Evolutionary conservation across 495 filamentous ascomycete genomes (phyloP).

Genomic region (Hypoxylon crocopeplum): DNA sequence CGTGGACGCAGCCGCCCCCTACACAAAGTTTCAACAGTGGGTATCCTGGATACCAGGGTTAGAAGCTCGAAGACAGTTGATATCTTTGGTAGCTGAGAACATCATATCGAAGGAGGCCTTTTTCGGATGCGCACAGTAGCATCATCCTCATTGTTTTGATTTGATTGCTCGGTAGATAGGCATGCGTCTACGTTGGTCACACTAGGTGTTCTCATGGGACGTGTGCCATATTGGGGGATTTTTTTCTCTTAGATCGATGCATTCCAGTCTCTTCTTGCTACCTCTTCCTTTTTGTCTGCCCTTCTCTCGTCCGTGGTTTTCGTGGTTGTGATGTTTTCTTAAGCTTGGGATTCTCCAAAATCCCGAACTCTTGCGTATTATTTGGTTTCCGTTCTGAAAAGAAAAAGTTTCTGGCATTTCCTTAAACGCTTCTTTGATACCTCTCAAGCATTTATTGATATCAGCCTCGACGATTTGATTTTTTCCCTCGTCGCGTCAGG

Average conservation of each 20-base stretch:
- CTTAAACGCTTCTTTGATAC: slow-evolving; percentile 44
- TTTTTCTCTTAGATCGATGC: slow-evolving; percentile 38
- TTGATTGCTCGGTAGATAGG: slow-evolving; percentile 23
- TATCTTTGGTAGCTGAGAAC: slow-evolving; percentile 8
- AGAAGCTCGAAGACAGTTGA: slow-evolving; percentile 28
- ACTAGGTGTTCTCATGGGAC: slow-evolving; percentile 27
- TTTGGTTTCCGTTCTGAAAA: slow-evolving; percentile 38
- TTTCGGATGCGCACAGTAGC: slow-evolving; percentile 14
- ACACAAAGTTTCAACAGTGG: slow-evolving; percentile 65
- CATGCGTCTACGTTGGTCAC: slow-evolving; percentile 2
- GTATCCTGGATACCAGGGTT: slow-evolving; percentile 67
- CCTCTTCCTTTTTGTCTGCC: slow-evolving; percentile 40
- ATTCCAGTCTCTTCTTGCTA: slow-evolving; percentile 34
- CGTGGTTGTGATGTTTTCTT: slow-evolving; percentile 41
- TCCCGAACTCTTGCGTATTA: slow-evolving; percentile 8
- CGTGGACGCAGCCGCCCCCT: slow-evolving; percentile 72
- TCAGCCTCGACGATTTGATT: slow-evolving; percentile 28
- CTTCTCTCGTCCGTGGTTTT: slow-evolving; percentile 31
- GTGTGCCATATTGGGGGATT: slow-evolving; percentile 28
- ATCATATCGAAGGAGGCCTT: slow-evolving; percentile 13
- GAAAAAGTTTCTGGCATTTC: slow-evolving; percentile 46
- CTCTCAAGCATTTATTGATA: slow-evolving; percentile 42
- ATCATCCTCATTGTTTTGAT: slow-evolving; percentile 17
- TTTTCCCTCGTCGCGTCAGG: slow-evolving; percentile 18
- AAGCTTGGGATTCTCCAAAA: slow-evolving; percentile 26